Evolutionary conservation across 75 land plant species (phyloP), one percentile per base, ranked within the genome.

Genomic region (Sequoiadendron giganteum): DNA sequence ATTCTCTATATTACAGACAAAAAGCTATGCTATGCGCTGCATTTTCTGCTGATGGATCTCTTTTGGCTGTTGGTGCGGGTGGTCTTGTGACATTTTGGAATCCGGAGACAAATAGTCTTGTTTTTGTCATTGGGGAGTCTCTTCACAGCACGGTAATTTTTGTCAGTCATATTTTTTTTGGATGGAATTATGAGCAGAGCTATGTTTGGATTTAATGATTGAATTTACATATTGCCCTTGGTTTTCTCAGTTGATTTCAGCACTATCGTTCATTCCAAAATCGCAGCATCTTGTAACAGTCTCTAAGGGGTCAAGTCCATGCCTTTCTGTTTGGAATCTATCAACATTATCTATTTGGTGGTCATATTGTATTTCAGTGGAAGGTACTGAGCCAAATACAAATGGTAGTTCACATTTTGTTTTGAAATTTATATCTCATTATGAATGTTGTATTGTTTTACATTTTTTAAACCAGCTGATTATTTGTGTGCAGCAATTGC

Each of bases 31-130:
- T 93, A 58, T 95, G 95, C 84, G 97, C 97, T 43, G 89, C 91
- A 77, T 98, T 96, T 95, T 96, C 98, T 49, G 87, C 88, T 40
- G 99, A 98, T 93, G 99, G 99, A 73, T 94, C 97, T 88, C 88
- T 98, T 48, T 87, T 98, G 32, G 98, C 98, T 39, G 94, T 96
- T 79, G 98, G 97, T 36, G 99, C 99, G 34, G 97, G 92, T 83
- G 93, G 90, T 86, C 89, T 94, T 21, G 85, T 98, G 45, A 98
- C 99, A 40, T 83, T 96, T 25, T 98, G 98, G 99, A 95, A 98
- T 89, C 98, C 99, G 28, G 86, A 89, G 11, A 90, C 90, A 55
- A 96, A 98, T 88, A 85, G 88, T 25, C 93, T 97, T 49, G 75
- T 97, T 28, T 90, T 92, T 85, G 94, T 95, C 16, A 85, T 95